A percentile compares a stretch with the other conserved stretches of the same genome.
Evolutionary conservation across 1,284 basidiomycete genomes (phyloP).

Genomic region (Melampsora americana): DNA sequence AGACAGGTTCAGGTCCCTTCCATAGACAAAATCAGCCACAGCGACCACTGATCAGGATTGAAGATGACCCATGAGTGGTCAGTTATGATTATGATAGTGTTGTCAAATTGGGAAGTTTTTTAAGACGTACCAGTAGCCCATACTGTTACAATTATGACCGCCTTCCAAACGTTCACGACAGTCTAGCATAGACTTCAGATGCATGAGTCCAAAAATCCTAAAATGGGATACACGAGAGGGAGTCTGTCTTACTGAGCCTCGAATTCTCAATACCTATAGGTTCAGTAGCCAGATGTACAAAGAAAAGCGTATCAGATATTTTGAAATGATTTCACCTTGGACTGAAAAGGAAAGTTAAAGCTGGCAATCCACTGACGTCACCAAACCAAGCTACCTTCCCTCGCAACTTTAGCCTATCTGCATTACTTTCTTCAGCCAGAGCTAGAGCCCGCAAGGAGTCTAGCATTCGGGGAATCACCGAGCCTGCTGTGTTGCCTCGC

Average conservation of each 20-base stretch:
- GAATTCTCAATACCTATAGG: constrained; percentile 24
- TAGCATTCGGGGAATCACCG: constrained; percentile 16
- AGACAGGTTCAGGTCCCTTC: constrained; percentile 45
- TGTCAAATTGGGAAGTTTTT: too few relatives aligned
- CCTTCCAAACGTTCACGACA: constrained; percentile 47
- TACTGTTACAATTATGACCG: constrained; percentile 48
- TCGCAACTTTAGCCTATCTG: constrained; percentile 25
- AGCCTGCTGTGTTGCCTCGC: constrained; percentile 24
- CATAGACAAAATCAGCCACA: constrained; percentile 47
- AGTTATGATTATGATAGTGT: too few relatives aligned
- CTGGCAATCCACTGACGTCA: constrained; percentile 19
- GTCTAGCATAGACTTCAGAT: constrained; percentile 34
- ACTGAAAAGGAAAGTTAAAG: background rate
- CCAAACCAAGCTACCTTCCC: constrained; percentile 42
- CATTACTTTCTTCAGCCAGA: constrained; percentile 32
- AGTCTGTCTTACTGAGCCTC: constrained; percentile 26
- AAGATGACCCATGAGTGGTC: background rate
- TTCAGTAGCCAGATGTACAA: background rate
- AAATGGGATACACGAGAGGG: background rate
- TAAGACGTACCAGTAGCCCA: constrained; percentile 45
- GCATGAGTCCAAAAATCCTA: background rate
- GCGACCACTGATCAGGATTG: constrained; percentile 45
- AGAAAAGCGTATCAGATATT: background rate
- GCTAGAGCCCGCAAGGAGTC: constrained; percentile 32
- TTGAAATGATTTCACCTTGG: background rate